Evolutionary conservation across 225 moss, liverwort and hornwort species (phyloP), one percentile per base, ranked within the genome.

Genomic region (Marchantia polymorpha): DNA sequence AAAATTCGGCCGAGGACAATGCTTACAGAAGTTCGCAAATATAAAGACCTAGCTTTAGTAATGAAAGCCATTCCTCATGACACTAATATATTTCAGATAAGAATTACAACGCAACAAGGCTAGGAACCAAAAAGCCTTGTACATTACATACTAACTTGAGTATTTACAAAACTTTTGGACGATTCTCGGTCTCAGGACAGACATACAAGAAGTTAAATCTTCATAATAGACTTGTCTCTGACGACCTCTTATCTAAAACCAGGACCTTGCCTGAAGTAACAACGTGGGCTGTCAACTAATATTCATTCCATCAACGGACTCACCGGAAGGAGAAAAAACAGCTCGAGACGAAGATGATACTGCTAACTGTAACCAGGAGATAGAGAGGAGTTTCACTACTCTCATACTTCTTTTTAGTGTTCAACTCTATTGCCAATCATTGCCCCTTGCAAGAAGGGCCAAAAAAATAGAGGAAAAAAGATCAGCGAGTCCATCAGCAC

Each of bases 391-490:
- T 50, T 48, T 71, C 49, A 23, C 48, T 49, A 48, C 71, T 64
- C 39, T 46, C 31, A 15, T 11, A 29, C 0, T 17, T 20, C 23
- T 51, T 50, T 49, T 20, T 49, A 0, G 7, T 47, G 48, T n/a
- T 50, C 76, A 76, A 63, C 76, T 63, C 76, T 63, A 76, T 76
- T 76, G 76, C 48, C 59, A 39, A 30, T 31, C 27, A 76, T n/a
- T 27, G 54, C 54, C 61, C 47, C 61, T 14, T 17, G 30, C 46
- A 63, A 76, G 30, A 47, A 76, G 61, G 60, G 46, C 76, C 17
- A 63, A 76, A 76, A 76, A 76, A 76, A 76, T 76, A 76, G 76
- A 63, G 76, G 76, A 76, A 76, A 76, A 59, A 76, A 47, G 46
- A 48, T 7, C 19, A 63, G 76, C 46, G n/a, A 48, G 16, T 54